Evolutionary conservation across 2,329 filamentous ascomycete genomes (phyloP), one percentile per base, ranked within the genome.

Genomic region (Ceratocystis alfenasii): DNA sequence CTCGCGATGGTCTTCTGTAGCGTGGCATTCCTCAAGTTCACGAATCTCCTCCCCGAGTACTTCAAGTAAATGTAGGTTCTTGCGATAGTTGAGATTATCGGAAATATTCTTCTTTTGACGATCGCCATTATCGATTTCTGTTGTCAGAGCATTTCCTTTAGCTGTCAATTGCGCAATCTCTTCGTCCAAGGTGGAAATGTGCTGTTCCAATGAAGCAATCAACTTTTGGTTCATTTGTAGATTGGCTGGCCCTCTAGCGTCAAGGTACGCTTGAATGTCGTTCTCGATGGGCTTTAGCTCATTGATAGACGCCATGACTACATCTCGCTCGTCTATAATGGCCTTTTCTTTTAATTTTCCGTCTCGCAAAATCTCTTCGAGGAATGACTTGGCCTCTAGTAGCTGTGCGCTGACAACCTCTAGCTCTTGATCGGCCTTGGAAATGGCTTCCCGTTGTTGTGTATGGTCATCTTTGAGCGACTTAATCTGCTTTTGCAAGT

Each of bases 21-120:
- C 91, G 72, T 94, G 89, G 69, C 90, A 86, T 10, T 82, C 80
- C 74, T 92, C 86, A 5, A 99, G 81, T 67, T 89, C 83, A 50
- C 78, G 75, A 69, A 99, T 92, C 68, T 94, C 88, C 20, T 75
- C 74, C 65, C 83, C 78, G 5, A 96, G 81, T 3, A 78, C 78
- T 53, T 89, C 81, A 1, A 96, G 80, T 46, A 86, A 81, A 65
- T 85, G 82, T 66, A 85, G 79, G 68, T 89, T 87, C 72, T 87
- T 87, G 67, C 94, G 88, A 74, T 91, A 96, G 69, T 86, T 86
- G 63, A 97, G 78, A 71, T 99, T 99, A 73, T 97, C 91, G 25
- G 80, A 81, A 70, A 99, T 96, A 69, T 89, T 91, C 71, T 89
- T 87, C 76, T 91, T 93, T 66, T 87, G 92, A 67, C 87, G 85